Percentiles rank a stretch among this genome's conserved stretches.
phyloP scores from a whole-genome alignment of 2,329 filamentous ascomycete genomes.

The Scleromitrula shiraiana region DNA sequence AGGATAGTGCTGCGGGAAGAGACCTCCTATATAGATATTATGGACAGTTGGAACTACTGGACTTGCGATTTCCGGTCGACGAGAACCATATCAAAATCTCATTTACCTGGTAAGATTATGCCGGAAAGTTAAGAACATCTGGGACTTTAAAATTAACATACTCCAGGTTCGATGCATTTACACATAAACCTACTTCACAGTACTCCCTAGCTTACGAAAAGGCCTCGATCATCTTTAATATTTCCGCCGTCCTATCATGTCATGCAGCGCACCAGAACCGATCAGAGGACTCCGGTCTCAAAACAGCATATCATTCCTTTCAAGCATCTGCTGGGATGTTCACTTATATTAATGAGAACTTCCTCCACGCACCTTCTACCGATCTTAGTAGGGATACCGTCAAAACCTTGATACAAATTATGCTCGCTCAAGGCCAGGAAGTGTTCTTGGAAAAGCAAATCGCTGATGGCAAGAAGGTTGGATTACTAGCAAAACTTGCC shows the following conservation, averaged over 20 bases:
- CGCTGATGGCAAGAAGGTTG: constrained; percentile 84
- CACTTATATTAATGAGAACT: constrained; percentile 99
- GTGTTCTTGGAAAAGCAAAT: constrained; percentile 97
- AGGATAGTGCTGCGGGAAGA: constrained; percentile 87
- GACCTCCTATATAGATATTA: constrained; percentile 97
- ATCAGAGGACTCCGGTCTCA: constrained; percentile 84
- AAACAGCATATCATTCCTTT: constrained; percentile 96
- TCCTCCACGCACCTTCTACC: constrained; percentile 92
- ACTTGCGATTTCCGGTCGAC: constrained; percentile 91
- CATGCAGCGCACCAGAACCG: constrained; percentile 91
- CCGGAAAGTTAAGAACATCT: background rate
- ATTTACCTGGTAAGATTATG: constrained; percentile 75
- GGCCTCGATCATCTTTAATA: constrained; percentile 99
- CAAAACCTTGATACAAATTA: constrained; percentile 86
- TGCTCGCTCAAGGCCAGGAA: constrained; percentile 92
- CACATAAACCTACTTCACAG: constrained; percentile 92
- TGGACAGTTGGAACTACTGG: constrained; percentile 88
- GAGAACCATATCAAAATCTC: constrained; percentile 99
- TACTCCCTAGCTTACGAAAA: constrained; percentile 97
- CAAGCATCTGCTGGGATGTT: constrained; percentile 99
- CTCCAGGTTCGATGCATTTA: constrained; percentile 97
- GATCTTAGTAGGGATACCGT: constrained; percentile 93
- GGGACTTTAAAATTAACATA: background rate
- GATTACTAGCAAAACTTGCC: constrained; percentile 83
- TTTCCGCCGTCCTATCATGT: constrained; percentile 91